phyloP scores from a whole-genome alignment of 768 basidiomycete species.

The Pulveroboletus ravenelii region DNA sequence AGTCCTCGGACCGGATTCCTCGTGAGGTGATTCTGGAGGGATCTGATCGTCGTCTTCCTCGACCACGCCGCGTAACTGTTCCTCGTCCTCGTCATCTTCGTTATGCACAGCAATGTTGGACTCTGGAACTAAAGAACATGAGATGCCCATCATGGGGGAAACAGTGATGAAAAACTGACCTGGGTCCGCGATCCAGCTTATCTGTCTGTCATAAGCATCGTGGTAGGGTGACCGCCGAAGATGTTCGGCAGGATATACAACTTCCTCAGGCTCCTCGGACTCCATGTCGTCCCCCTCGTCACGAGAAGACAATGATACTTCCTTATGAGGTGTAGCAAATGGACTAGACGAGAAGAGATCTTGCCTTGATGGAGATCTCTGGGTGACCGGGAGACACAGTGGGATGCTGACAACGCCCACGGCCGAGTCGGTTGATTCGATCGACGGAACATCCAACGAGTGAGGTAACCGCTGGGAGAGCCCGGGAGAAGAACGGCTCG shows the following conservation, averaged over 20 bases:
- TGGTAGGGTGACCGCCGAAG: slow-evolving; percentile 49
- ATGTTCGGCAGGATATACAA: slow-evolving; percentile 58
- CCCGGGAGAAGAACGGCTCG: slow-evolving; percentile 33
- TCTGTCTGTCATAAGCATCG: slow-evolving; percentile 48
- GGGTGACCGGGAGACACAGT: slow-evolving; percentile 39
- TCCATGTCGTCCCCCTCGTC: slow-evolving; percentile 51
- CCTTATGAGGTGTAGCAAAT: slow-evolving; percentile 66
- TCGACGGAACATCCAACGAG: slow-evolving; percentile 50
- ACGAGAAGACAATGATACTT: slow-evolving; percentile 43
- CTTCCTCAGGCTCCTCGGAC: slow-evolving; percentile 47
- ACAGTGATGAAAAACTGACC: slow-evolving; percentile 40
- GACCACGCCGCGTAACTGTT: slow-evolving; percentile 32
- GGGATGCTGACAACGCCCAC: slow-evolving; percentile 45
- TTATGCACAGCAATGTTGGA: slow-evolving; percentile 61
- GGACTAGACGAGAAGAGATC: slow-evolving; percentile 67
- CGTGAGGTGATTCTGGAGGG: slow-evolving; percentile 48
- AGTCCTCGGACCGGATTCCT: slow-evolving; percentile 43
- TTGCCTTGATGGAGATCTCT: slow-evolving; percentile 47
- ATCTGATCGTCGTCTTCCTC: slow-evolving; percentile 46
- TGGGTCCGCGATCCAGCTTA: slow-evolving; percentile 75
- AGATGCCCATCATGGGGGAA: slow-evolving; percentile 7
- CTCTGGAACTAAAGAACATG: slow-evolving; percentile 44
- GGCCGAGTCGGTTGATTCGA: slow-evolving; percentile 41
- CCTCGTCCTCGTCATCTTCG: slow-evolving; percentile 44
- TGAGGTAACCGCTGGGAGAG: slow-evolving; percentile 40